A percentile compares a stretch with the other conserved stretches of the same genome.
These are phyloP conservation scores for Phylloporus scabripes DNA, from an alignment of 768 basidiomycete genomes.

Conservation along the genomic window DNA sequence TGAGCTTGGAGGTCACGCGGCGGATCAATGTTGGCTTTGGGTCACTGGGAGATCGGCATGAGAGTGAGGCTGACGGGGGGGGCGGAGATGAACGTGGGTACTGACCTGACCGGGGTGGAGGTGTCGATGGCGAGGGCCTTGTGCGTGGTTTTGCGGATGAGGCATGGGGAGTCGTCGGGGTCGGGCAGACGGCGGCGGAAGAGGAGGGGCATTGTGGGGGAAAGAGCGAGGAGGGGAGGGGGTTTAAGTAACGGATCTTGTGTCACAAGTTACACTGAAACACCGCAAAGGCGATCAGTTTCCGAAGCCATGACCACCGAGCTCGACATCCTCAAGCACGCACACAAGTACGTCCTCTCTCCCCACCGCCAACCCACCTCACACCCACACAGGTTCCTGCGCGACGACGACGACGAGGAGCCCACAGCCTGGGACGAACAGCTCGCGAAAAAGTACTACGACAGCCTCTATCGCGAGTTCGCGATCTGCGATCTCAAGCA, in stretches of 20 bases:
- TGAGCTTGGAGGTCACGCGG: constrained; percentile 27
- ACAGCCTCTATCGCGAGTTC: constrained; percentile 84
- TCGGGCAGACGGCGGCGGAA: constrained; percentile 24
- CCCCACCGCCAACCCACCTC: not conserved
- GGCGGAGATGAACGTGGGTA: constrained; percentile 1
- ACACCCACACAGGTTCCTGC: constrained; percentile 56
- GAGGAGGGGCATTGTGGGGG: constrained; percentile 2
- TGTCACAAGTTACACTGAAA: not conserved
- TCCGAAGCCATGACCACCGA: too few relatives aligned
- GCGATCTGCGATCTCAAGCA: constrained; percentile 93
- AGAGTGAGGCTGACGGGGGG: not conserved
- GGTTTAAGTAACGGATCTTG: constrained; percentile 6
- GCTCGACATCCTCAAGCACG: constrained; percentile 47
- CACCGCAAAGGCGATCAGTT: too few relatives aligned
- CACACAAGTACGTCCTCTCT: constrained; percentile 46
- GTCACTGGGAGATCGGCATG: not conserved
- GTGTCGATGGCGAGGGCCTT: not conserved
- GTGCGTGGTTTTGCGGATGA: not conserved
- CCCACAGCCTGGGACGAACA: constrained; percentile 66
- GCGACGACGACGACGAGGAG: constrained; percentile 38
- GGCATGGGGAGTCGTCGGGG: constrained; percentile 20
- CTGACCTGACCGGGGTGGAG: not conserved
- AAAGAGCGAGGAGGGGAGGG: not conserved
- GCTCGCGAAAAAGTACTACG: constrained; percentile 85
- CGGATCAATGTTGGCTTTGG: constrained; percentile 23